phyloP scores from a whole-genome alignment of 345 rosid genomes.

The Tarenaya hassleriana region DNA sequence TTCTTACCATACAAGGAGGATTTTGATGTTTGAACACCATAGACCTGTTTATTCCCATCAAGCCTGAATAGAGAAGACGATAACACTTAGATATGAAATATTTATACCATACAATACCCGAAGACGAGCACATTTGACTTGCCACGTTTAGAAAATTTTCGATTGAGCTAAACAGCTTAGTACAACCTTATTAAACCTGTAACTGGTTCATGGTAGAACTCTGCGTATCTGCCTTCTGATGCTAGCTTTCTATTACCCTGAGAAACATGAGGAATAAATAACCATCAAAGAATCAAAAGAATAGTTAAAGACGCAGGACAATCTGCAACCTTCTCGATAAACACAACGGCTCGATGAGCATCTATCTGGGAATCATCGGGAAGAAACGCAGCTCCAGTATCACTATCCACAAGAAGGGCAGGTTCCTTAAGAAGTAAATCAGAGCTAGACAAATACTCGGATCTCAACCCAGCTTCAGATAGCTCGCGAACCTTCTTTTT shows the following conservation, averaged over 20 bases:
- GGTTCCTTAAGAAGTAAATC: constrained; percentile 59
- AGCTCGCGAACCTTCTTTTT: constrained; percentile 50
- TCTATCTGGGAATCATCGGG: constrained; percentile 85
- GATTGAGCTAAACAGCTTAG: constrained; percentile 29
- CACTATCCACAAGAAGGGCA: constrained; percentile 41
- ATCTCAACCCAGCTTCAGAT: constrained; percentile 62
- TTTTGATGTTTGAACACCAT: constrained; percentile 60
- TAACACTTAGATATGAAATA: not conserved
- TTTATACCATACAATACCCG: not conserved
- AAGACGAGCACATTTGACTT: not conserved
- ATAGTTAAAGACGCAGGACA: constrained; percentile 4
- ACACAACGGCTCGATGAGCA: constrained; percentile 64
- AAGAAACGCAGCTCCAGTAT: constrained; percentile 66
- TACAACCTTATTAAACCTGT: constrained; percentile 48
- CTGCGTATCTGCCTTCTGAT: constrained; percentile 64
- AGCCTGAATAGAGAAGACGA: constrained; percentile 33
- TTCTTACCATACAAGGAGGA: constrained; percentile 52
- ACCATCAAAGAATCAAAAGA: constrained; percentile 6
- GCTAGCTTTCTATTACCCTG: constrained; percentile 63
- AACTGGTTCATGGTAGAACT: constrained; percentile 73
- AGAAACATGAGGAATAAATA: constrained; percentile 6
- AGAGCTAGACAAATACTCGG: constrained; percentile 52
- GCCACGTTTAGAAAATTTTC: constrained; percentile 6
- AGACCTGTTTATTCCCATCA: constrained; percentile 39
- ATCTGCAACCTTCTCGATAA: constrained; percentile 52